These are phyloP conservation scores for Ceratocystis huliohia DNA, from an alignment of 2,329 filamentous ascomycete genomes.

Conservation along the genomic window DNA sequence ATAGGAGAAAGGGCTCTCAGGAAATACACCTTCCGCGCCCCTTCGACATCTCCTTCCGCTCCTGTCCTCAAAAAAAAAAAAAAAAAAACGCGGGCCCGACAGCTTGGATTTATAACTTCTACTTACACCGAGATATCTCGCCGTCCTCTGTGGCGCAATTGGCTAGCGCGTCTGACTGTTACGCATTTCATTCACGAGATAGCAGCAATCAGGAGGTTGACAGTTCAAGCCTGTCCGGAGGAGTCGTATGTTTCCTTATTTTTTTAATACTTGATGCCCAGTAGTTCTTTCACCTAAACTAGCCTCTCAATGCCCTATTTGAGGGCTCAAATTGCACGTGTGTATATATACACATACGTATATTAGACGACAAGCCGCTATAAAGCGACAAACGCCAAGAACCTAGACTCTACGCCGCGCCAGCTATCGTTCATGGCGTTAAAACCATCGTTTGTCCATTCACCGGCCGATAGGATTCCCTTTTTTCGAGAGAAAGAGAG, in stretches of 20 bases:
- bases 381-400: neutral
- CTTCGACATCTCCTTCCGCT: too few relatives aligned
- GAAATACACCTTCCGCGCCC: too few relatives aligned
- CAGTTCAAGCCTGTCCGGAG: conserved; percentile 10
- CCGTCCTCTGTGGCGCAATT: conserved; percentile 34
- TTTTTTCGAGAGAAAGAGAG: neutral
- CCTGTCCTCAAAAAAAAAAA: too few relatives aligned
- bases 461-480: neutral
- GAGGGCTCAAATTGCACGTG: neutral
- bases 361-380: neutral
- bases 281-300: too few relatives aligned
- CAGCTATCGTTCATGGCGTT: neutral
- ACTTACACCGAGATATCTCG: neutral
- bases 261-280: neutral
- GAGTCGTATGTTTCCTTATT: neutral
- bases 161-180: conserved; percentile 51
- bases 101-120: neutral
- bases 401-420: neutral
- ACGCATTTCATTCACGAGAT: conserved; percentile 21
- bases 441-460: neutral
- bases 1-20: too few relatives aligned
- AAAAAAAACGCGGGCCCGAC: too few relatives aligned
- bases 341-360: neutral
- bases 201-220: conserved; percentile 4
- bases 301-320: neutral